These are phyloP conservation scores for Pestalotiopsis sp. DNA, from an alignment of 2,329 filamentous ascomycete species.

Conservation along the genomic window DNA sequence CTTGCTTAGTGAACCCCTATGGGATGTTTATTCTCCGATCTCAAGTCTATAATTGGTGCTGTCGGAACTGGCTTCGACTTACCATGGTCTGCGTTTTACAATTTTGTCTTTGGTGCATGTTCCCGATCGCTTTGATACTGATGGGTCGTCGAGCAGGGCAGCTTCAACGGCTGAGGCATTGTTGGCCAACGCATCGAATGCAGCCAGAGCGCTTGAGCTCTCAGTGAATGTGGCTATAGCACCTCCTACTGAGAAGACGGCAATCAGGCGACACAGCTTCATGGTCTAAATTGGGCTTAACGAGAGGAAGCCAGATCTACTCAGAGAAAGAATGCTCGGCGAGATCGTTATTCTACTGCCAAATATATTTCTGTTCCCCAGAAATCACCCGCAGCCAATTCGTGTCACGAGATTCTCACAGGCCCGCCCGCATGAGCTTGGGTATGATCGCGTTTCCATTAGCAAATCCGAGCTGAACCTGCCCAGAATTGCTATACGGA, in stretches of 20 bases:
- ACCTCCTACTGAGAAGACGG: background rate
- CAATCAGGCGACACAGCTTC: background rate
- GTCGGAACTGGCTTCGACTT: too few species aligned
- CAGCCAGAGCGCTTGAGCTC: background rate
- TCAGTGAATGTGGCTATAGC: background rate
- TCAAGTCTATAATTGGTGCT: background rate
- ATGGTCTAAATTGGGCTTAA: background rate
- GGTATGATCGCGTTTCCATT: background rate
- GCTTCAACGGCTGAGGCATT: background rate
- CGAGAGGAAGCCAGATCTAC: background rate
- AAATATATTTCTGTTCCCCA: background rate
- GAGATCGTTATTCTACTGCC: background rate
- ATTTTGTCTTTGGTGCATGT: conserved; percentile 3
- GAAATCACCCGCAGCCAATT: background rate
- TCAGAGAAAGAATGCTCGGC: background rate
- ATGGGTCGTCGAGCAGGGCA: background rate
- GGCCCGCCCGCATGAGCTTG: background rate
- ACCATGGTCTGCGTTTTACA: background rate
- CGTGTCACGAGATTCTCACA: background rate
- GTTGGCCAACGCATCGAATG: background rate
- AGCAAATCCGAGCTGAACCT: background rate
- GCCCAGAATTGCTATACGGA: background rate
- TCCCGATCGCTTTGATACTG: background rate
- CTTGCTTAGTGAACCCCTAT: conserved; percentile 21
- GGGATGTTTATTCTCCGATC: background rate